Evolutionary conservation across 2,329 filamentous ascomycete genomes (phyloP), one percentile per base, ranked within the genome.

Genomic region (Plenodomus tracheiphilus): DNA sequence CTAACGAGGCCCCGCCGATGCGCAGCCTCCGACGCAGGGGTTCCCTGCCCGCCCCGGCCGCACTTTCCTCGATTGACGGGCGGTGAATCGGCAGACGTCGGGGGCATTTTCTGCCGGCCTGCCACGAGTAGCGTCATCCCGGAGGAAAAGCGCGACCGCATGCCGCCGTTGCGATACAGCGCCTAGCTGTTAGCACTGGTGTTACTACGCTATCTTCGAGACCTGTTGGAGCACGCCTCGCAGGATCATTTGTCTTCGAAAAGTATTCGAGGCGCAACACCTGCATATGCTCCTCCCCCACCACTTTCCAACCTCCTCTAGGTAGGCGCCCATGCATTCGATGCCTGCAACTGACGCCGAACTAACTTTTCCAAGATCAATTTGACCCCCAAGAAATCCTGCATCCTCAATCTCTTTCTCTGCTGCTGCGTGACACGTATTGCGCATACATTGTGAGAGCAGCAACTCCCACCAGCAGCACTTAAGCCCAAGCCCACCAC

Each of bases 61-160:
- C 46, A 45, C 50, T 36, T 59, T 49, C 43, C 51, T 42, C 18
- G 37, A 47, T 47, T 1, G 13, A 15, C 4, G 20, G 54, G 57
- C 59, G 61, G 59, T 60, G 47, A 54, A 47, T 45, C 45, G 44
- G 49, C 54, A 51, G 47, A 49, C 36, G 35, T 46, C 49, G 38
- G 49, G 37, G 38, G 28, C 30, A 39, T 58, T 50, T 54, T 54
- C 15, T 53, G 53, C 50, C 38, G 15, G 43, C 25, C 45, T 54
- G 51, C 46, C 49, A 48, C 43, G 44, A 50, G 54, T 39, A 56
- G 32, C 34, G 42, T 32, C 39, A 55, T 61, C 44, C n/a, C 59
- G 43, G 55, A 38, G 28, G 17, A 22, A 47, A 53, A 52, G 41
- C 47, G 49, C 22, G 10, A 25, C 22, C 10, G 22, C 22, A 25